These are phyloP conservation scores for Dryas drummondii DNA, from an alignment of 306 rosid species.

Conservation along the genomic window DNA sequence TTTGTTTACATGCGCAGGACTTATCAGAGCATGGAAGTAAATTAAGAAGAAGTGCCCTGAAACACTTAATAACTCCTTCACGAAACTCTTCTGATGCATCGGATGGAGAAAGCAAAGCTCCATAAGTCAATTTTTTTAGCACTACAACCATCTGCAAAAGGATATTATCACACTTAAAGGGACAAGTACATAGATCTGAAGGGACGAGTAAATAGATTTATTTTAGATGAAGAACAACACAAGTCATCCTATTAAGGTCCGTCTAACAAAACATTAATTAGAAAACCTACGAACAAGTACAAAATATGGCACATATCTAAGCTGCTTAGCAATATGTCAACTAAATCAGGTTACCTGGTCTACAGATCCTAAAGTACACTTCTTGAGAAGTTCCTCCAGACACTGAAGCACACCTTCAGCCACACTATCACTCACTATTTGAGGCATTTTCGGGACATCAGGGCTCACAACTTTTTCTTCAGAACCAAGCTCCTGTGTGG, in stretches of 20 bases:
- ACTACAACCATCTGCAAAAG: conserved; percentile 85
- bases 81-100: conserved; percentile 99
- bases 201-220: neutral
- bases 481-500: conserved; percentile 52
- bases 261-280: neutral
- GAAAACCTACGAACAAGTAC: neutral
- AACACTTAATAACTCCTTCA: conserved; percentile 83
- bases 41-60: conserved; percentile 60
- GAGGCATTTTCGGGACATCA: conserved; percentile 32
- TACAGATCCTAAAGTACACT: conserved; percentile 75
- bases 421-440: conserved; percentile 62
- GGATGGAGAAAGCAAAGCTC: conserved; percentile 78
- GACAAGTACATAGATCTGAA: neutral
- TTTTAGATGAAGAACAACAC: neutral
- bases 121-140: conserved; percentile 83
- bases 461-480: conserved; percentile 34
- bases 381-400: conserved; percentile 76
- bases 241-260: neutral
- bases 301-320: neutral
- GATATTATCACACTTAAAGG: conserved; percentile 25
- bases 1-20: conserved; percentile 63
- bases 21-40: conserved; percentile 59
- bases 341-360: conserved; percentile 66
- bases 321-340: neutral
- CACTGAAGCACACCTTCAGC: conserved; percentile 89